Evolutionary conservation across 257 asterid genomes (phyloP).

Genomic region (Solanum paucissectum): DNA sequence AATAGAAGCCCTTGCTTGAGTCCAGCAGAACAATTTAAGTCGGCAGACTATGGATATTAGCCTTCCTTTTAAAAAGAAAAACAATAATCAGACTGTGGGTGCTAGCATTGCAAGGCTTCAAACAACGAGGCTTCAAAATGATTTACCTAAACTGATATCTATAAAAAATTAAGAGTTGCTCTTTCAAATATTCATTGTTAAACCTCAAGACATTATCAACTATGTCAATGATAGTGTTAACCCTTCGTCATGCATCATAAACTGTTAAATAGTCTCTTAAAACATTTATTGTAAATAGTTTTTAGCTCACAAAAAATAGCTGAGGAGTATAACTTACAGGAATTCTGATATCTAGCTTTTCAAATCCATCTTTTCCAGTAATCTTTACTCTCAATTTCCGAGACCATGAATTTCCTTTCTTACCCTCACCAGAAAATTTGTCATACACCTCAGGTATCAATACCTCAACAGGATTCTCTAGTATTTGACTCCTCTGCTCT

Average conservation of each 20-base stretch:
- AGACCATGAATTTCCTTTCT: conserved; percentile 51
- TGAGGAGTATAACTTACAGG: conserved; percentile 50
- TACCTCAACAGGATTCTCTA: conserved; percentile 52
- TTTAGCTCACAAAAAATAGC: not conserved
- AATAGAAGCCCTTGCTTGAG: not conserved
- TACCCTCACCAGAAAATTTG: conserved; percentile 28
- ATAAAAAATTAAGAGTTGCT: not conserved
- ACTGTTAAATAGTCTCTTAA: not conserved
- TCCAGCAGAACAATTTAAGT: not conserved
- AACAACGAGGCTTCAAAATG: not conserved
- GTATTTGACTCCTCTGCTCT: conserved; percentile 23
- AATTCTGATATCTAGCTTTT: conserved; percentile 71
- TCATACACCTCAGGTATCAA: conserved; percentile 63
- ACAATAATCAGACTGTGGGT: not conserved
- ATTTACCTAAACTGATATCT: not conserved
- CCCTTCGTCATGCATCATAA: not conserved
- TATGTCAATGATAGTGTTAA: not conserved
- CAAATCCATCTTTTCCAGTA: conserved; percentile 84
- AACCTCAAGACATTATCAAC: not conserved
- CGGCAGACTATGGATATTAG: not conserved
- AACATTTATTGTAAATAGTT: not conserved
- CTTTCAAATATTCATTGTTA: not conserved
- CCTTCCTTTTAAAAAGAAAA: not conserved
- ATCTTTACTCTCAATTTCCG: conserved; percentile 72
- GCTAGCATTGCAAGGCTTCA: not conserved